phyloP scores from a whole-genome alignment of 202 grass and related monocot species.

The Carex arenaria region DNA sequence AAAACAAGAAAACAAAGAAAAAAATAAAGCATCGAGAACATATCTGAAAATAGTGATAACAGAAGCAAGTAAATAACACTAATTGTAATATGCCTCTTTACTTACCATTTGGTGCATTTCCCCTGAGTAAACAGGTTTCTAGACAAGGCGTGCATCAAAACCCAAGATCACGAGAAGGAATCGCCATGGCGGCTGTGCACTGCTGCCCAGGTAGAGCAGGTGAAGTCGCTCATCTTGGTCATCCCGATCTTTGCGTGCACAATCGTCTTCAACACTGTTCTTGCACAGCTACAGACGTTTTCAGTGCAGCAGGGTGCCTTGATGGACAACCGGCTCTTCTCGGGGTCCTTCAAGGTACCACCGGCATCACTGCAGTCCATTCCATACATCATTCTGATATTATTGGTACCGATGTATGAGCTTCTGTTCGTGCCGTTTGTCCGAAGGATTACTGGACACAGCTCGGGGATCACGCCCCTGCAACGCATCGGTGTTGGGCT shows the following conservation, averaged over 20 bases:
- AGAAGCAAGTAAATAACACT: background rate
- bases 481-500: slow-evolving; percentile 81
- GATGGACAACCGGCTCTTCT: slow-evolving; percentile 56
- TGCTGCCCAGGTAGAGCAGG: slow-evolving; percentile 68
- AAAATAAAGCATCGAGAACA: background rate
- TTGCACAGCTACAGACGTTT: slow-evolving; percentile 89
- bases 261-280: slow-evolving; percentile 92
- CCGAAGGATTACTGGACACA: slow-evolving; percentile 42
- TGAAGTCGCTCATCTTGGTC: slow-evolving; percentile 76
- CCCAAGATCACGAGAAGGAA: slow-evolving; percentile 44
- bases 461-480: slow-evolving; percentile 70
- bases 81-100: background rate
- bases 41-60: background rate
- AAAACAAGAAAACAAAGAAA: background rate
- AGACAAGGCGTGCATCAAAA: slow-evolving; percentile 74
- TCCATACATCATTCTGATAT: slow-evolving; percentile 59
- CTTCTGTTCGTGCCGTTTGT: slow-evolving; percentile 46
- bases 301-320: slow-evolving; percentile 75
- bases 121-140: slow-evolving; percentile 42
- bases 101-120: background rate
- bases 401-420: slow-evolving; percentile 69
- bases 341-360: slow-evolving; percentile 47
- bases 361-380: slow-evolving; percentile 87
- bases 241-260: slow-evolving; percentile 85
- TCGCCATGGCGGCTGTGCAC: slow-evolving; percentile 63